Conservation (phyloP, 371 early-diverging fungal genomes). For the Sporodiniella umbellata region DNA sequence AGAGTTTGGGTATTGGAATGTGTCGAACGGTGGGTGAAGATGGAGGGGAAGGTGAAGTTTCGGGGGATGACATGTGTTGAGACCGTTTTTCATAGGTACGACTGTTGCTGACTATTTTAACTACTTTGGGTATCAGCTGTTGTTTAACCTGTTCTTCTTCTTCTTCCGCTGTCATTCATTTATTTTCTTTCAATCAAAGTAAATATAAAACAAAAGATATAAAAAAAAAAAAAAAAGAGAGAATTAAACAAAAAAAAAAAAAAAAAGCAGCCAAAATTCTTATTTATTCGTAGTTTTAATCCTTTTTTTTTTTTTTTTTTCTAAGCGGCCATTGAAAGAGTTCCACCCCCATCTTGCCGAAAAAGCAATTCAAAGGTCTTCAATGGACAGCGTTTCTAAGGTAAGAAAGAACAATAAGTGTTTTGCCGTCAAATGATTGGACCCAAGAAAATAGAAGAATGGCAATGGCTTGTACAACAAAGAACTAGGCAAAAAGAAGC, state of each 20-base stretch:
- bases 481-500: too few species aligned
- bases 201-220: not conserved
- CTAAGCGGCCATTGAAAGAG: not conserved
- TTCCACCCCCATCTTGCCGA: too few species aligned
- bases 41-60: constrained; percentile 26
- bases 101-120: not conserved
- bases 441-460: too few species aligned
- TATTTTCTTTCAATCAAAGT: not conserved
- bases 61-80: constrained; percentile 24
- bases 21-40: constrained; percentile 14
- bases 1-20: constrained; percentile 17
- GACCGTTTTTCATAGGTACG: constrained; percentile 1
- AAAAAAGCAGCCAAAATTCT: constrained; percentile 2
- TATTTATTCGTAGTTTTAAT: not conserved
- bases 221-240: constrained; percentile 4
- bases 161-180: constrained; percentile 1
- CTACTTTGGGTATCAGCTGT: constrained; percentile 1
- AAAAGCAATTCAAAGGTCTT: too few species aligned
- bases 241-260: not conserved
- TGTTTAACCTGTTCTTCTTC: constrained; percentile 4
- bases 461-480: too few species aligned
- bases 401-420: too few species aligned
- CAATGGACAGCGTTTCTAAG: too few species aligned
- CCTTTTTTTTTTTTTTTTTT: too few species aligned
- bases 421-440: too few species aligned